These are phyloP conservation scores for Solanum dulcamara DNA, from an alignment of 257 asterid genomes.

Conservation along the genomic window DNA sequence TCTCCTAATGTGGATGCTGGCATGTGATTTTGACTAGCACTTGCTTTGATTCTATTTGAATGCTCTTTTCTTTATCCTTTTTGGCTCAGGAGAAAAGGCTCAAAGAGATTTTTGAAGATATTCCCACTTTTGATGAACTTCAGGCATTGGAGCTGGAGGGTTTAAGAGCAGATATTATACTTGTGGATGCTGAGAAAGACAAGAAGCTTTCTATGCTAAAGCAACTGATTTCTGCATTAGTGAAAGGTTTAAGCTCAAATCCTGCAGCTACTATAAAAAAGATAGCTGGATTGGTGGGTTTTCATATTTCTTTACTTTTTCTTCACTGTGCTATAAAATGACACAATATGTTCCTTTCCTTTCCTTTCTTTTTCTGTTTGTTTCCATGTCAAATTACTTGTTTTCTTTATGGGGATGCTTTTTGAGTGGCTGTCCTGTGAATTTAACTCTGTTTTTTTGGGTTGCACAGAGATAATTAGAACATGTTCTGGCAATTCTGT, in stretches of 20 bases:
- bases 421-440: neutral
- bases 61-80: neutral
- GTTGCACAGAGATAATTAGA: neutral
- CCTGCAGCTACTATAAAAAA: slow-evolving; percentile 80
- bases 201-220: slow-evolving; percentile 81
- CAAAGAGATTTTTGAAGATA: slow-evolving; percentile 69
- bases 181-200: slow-evolving; percentile 82
- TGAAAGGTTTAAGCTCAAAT: slow-evolving; percentile 71
- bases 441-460: neutral
- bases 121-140: slow-evolving; percentile 87
- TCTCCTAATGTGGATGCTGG: neutral
- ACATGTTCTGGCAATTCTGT: neutral
- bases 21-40: neutral
- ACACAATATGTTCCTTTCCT: neutral
- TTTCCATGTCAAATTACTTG: neutral
- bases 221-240: slow-evolving; percentile 73
- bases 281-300: slow-evolving; percentile 92
- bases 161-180: slow-evolving; percentile 70
- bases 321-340: neutral
- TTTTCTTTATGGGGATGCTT: neutral
- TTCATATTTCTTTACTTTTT: neutral
- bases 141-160: slow-evolving; percentile 72
- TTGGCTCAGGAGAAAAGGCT: slow-evolving; percentile 69
- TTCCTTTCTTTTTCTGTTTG: neutral
- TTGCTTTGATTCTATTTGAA: slow-evolving; percentile 1